Evolutionary conservation across 345 rosid species (phyloP).

Genomic region (Acer negundo): DNA sequence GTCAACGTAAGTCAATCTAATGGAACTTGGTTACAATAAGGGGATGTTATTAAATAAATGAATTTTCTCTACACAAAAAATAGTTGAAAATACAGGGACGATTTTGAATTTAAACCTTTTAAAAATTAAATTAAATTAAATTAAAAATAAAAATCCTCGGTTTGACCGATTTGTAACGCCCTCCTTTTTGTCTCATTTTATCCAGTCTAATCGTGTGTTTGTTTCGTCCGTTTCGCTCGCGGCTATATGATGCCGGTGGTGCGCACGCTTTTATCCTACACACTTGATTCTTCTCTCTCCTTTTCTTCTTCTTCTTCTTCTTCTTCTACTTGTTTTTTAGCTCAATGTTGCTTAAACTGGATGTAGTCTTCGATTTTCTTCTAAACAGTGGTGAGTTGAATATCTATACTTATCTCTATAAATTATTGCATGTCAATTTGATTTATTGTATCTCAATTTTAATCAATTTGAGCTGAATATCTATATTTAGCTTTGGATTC

Average conservation of each 20-base stretch:
- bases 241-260: constrained; percentile 1
- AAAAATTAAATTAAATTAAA: too few relatives aligned
- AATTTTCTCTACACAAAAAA: too few relatives aligned
- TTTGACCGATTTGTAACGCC: constrained; percentile 15
- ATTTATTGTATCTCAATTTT: too few relatives aligned
- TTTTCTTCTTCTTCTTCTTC: background rate
- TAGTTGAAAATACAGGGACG: too few relatives aligned
- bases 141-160: constrained; percentile 5
- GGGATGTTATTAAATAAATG: too few relatives aligned
- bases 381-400: background rate
- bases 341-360: background rate
- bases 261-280: background rate
- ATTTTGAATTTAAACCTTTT: too few relatives aligned
- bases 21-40: too few relatives aligned
- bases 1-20: too few relatives aligned
- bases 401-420: background rate
- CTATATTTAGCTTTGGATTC: background rate
- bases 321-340: too few relatives aligned
- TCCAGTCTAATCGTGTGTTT: background rate
- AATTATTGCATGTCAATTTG: too few relatives aligned
- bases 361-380: background rate
- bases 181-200: background rate
- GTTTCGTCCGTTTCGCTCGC: background rate
- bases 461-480: background rate
- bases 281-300: background rate